phyloP scores from a whole-genome alignment of 805 yeast genomes.

The Ogataea angusta region DNA sequence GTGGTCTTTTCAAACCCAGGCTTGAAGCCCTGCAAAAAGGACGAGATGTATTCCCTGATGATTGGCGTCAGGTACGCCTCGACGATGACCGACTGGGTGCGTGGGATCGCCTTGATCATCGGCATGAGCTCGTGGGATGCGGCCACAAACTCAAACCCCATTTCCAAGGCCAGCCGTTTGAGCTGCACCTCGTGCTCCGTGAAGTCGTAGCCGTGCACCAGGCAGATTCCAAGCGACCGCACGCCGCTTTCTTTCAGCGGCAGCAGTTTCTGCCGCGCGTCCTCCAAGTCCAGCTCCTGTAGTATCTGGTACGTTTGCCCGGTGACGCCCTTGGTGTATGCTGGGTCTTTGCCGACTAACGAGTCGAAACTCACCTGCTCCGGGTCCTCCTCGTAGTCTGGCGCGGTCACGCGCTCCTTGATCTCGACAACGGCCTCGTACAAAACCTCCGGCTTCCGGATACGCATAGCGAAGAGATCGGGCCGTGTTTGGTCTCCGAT shows the following conservation, averaged over 20 bases:
- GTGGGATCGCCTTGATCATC: conserved; percentile 33
- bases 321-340: conserved; percentile 11
- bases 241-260: conserved; percentile 23
- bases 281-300: conserved; percentile 21
- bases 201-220: conserved; percentile 36
- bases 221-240: conserved; percentile 31
- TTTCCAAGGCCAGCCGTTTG: conserved; percentile 32
- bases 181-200: conserved; percentile 38
- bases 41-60: conserved; percentile 36
- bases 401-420: conserved; percentile 23
- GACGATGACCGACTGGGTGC: conserved; percentile 35
- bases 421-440: conserved; percentile 20
- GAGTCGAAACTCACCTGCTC: conserved; percentile 12
- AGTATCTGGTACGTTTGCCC: conserved; percentile 22
- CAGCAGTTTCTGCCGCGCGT: conserved; percentile 20
- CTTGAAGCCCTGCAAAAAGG: conserved; percentile 33
- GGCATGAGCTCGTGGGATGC: conserved; percentile 36
- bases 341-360: conserved; percentile 7
- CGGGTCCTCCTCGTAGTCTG: conserved; percentile 26
- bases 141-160: conserved; percentile 41
- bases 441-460: conserved; percentile 17
- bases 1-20: conserved; percentile 26
- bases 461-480: conserved; percentile 18
- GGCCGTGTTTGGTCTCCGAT: conserved; percentile 33
- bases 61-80: conserved; percentile 44